phyloP scores from a whole-genome alignment of 169 alveolate genomes.

The Miamiensis avidus region DNA sequence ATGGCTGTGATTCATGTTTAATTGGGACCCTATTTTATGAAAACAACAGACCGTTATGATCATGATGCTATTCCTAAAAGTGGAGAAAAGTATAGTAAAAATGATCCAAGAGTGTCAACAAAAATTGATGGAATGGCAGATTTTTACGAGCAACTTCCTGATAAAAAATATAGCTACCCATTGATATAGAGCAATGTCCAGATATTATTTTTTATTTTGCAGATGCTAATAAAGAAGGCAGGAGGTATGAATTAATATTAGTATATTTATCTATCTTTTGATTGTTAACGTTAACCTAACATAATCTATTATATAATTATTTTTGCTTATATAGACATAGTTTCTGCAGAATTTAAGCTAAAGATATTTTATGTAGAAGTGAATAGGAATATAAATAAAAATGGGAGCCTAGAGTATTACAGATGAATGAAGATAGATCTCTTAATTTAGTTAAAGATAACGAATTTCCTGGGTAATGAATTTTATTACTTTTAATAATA shows the following conservation, averaged over 20 bases:
- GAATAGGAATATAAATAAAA: background rate
- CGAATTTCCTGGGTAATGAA: conserved; percentile 66
- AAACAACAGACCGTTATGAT: background rate
- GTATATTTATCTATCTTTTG: no score
- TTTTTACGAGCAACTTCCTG: conserved; percentile 56
- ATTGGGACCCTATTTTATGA: conserved; percentile 67
- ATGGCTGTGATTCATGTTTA: conserved; percentile 46
- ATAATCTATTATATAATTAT: no score
- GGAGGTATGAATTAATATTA: background rate
- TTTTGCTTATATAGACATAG: no score
- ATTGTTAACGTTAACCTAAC: no score
- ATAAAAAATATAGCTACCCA: conserved; percentile 52
- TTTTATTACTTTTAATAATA: background rate
- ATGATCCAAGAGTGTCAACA: conserved; percentile 20
- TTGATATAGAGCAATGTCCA: conserved; percentile 44
- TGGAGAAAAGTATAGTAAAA: background rate
- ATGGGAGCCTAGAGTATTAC: background rate
- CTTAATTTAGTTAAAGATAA: conserved; percentile 61
- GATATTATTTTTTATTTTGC: conserved; percentile 63
- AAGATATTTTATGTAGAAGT: conserved; percentile 21
- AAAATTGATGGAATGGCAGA: conserved; percentile 48
- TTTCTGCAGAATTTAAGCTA: conserved; percentile 51
- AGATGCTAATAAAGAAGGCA: conserved; percentile 39
- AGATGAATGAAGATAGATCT: conserved; percentile 61
- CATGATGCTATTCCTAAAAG: background rate